Conservation (phyloP, 2,329 filamentous ascomycete genomes). For the Trichoderma breve region DNA sequence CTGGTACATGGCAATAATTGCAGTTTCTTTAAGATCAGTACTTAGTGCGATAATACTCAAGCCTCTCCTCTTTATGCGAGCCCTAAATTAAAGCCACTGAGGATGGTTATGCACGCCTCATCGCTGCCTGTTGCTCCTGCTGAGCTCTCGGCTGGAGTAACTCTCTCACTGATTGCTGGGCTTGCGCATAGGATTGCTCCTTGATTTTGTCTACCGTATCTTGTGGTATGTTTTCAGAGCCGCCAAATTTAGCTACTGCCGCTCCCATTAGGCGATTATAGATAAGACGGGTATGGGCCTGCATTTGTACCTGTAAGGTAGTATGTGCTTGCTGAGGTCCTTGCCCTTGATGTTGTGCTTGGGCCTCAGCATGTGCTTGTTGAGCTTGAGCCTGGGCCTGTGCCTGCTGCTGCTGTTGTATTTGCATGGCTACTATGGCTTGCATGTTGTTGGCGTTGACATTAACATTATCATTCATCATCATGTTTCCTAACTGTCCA, state of each 20-base stretch:
- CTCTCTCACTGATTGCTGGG: conserved; percentile 36
- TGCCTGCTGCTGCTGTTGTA: conserved; percentile 30
- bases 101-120: background rate
- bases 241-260: conserved; percentile 39
- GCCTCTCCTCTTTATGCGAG: background rate
- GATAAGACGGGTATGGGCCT: conserved; percentile 33
- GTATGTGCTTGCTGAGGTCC: conserved; percentile 35
- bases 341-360: conserved; percentile 34
- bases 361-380: conserved; percentile 39
- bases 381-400: conserved; percentile 37
- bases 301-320: background rate
- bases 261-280: conserved; percentile 40
- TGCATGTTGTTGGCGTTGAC: conserved; percentile 36
- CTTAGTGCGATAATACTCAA: background rate
- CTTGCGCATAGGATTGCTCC: conserved; percentile 39
- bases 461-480: conserved; percentile 36
- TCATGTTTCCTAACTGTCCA: conserved; percentile 39
- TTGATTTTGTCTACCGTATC: conserved; percentile 48
- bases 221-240: conserved; percentile 44
- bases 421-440: conserved; percentile 38
- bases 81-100: background rate
- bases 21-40: background rate
- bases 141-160: conserved; percentile 31
- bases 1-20: background rate
- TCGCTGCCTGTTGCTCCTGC: background rate